Conservation (phyloP, 2,329 filamentous ascomycete genomes). For the Didymella sp. region DNA sequence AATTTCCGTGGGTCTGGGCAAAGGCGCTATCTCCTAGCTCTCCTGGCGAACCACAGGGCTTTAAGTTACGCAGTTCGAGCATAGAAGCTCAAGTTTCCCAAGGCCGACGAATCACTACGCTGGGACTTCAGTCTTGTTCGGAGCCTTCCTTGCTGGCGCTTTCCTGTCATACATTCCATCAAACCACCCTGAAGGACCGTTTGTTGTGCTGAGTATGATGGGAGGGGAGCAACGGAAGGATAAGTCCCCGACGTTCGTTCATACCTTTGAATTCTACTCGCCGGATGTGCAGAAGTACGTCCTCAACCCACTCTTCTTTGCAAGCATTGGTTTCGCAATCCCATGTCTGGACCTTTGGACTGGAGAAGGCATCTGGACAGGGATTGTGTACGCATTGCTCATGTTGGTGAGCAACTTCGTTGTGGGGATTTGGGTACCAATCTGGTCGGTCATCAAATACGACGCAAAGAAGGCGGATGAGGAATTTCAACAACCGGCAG, state of each 20-base stretch:
- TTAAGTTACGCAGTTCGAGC: background rate
- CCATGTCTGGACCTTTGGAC: background rate
- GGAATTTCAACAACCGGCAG: background rate
- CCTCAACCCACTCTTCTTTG: background rate
- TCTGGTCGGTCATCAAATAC: background rate
- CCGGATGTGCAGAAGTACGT: background rate
- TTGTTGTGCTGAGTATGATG: constrained; percentile 35
- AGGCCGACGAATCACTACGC: constrained; percentile 14
- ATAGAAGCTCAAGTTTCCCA: background rate
- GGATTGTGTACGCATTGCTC: background rate
- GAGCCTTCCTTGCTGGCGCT: constrained; percentile 40
- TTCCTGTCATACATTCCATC: constrained; percentile 40
- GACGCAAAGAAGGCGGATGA: background rate
- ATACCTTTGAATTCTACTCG: constrained; percentile 49
- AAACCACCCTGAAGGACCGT: constrained; percentile 27
- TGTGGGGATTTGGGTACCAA: background rate
- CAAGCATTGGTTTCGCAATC: background rate
- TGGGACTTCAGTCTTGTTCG: constrained; percentile 41
- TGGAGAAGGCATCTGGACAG: background rate
- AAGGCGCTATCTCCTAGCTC: background rate
- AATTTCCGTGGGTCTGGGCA: background rate
- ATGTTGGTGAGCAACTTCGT: background rate
- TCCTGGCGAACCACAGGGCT: background rate
- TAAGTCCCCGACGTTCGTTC: constrained; percentile 40
- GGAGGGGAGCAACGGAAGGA: constrained; percentile 36